Evolutionary conservation across 139 green algal genomes (phyloP).

Genomic region (Chlamydomonas eustigma): DNA sequence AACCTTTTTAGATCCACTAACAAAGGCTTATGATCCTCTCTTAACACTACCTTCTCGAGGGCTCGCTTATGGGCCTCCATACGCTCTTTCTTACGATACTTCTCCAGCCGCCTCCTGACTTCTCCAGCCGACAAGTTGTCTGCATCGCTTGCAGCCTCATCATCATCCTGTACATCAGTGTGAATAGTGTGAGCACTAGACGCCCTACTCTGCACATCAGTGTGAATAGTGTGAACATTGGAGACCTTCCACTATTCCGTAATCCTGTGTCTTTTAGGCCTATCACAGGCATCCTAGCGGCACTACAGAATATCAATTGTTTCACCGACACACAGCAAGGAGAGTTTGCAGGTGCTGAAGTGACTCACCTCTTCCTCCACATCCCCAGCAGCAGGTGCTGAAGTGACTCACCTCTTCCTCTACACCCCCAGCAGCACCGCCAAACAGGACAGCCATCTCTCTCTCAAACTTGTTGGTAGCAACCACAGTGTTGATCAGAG

Average conservation of each 20-base stretch:
- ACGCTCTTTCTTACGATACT: slow-evolving; percentile 29
- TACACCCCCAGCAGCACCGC: slow-evolving; percentile 27
- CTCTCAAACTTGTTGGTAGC: slow-evolving; percentile 94
- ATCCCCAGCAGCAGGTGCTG: neutral
- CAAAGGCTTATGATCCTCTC: no score
- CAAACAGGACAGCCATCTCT: slow-evolving; percentile 86
- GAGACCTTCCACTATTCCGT: no score
- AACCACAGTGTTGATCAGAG: slow-evolving; percentile 61
- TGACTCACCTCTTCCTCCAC: neutral
- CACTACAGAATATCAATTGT: neutral
- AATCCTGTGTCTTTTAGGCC: no score
- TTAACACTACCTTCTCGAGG: slow-evolving; percentile 8
- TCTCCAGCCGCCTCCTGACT: slow-evolving; percentile 45
- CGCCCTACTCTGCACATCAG: no score
- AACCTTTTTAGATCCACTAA: no score
- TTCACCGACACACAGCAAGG: neutral
- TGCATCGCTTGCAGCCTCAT: slow-evolving; percentile 7
- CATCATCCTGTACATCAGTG: slow-evolving; percentile 16
- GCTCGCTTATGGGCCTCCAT: slow-evolving; percentile 15
- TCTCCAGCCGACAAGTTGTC: slow-evolving; percentile 46
- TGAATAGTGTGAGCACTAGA: no score
- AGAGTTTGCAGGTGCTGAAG: neutral
- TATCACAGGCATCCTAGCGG: neutral
- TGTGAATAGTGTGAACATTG: no score
- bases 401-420: slow-evolving; percentile 17